phyloP scores from a whole-genome alignment of 495 filamentous ascomycete genomes.

The Pseudotulostoma volvatum region DNA sequence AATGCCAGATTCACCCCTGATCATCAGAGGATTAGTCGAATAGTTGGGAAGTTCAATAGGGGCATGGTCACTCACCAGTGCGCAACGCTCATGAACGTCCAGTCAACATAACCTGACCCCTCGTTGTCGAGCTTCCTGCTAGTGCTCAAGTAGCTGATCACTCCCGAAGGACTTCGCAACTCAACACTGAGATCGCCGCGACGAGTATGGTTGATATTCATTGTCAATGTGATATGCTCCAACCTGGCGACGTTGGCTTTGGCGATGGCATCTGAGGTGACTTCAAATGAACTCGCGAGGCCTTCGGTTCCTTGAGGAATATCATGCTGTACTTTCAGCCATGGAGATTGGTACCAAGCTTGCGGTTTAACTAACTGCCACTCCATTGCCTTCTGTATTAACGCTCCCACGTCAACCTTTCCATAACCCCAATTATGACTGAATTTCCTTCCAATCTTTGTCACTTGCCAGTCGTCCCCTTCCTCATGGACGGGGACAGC shows the following conservation, averaged over 20 bases:
- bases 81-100: constrained; percentile 97
- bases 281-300: constrained; percentile 56
- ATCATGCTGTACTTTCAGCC: constrained; percentile 70
- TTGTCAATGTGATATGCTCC: constrained; percentile 93
- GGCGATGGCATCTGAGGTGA: constrained; percentile 59
- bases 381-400: constrained; percentile 71
- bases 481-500: constrained; percentile 65
- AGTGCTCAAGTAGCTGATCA: constrained; percentile 72
- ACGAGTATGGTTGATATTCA: constrained; percentile 78
- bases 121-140: constrained; percentile 47
- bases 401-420: constrained; percentile 73
- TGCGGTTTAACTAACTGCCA: constrained; percentile 93
- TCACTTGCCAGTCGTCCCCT: constrained; percentile 64
- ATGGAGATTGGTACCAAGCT: constrained; percentile 84
- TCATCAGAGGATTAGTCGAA: too few relatives aligned
- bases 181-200: constrained; percentile 91
- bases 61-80: constrained; percentile 54
- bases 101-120: constrained; percentile 67
- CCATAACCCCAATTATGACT: constrained; percentile 93
- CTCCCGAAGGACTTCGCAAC: constrained; percentile 63
- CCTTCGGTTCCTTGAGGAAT: constrained; percentile 81
- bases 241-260: constrained; percentile 69
- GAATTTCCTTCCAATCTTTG: constrained; percentile 65
- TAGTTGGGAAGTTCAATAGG: too few relatives aligned
- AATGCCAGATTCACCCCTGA: constrained; percentile 73